Conservation (phyloP, 176 grass and related monocot genomes). For the Tillandsia fasciculata region DNA sequence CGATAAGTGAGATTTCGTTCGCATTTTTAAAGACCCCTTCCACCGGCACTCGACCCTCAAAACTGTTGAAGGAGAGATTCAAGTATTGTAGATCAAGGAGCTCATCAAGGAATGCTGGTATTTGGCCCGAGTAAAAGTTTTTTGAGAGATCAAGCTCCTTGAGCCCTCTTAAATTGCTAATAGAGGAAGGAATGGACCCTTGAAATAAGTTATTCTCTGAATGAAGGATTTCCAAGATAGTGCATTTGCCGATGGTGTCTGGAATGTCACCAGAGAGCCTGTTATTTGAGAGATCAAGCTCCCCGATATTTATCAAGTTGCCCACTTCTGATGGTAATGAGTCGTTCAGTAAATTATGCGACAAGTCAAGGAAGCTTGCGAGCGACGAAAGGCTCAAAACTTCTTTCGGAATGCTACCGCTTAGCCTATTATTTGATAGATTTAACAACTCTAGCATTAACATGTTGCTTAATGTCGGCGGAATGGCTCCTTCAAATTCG, state of each 20-base stretch:
- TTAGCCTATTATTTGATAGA: constrained; percentile 35
- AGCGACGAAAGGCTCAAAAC: neutral
- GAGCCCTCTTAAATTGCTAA: constrained; percentile 21
- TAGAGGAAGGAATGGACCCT: constrained; percentile 22
- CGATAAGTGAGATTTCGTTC: constrained; percentile 13
- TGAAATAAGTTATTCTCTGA: constrained; percentile 25
- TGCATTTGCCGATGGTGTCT: constrained; percentile 13
- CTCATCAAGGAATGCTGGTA: neutral
- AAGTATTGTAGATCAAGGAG: neutral
- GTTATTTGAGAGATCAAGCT: constrained; percentile 11
- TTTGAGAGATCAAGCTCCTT: constrained; percentile 13
- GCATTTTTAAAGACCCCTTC: constrained; percentile 31
- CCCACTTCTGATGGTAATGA: constrained; percentile 4
- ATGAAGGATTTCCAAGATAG: constrained; percentile 17
- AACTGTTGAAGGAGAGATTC: constrained; percentile 28
- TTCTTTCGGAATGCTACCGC: constrained; percentile 6
- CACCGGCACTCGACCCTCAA: constrained; percentile 32
- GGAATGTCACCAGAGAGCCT: constrained; percentile 29
- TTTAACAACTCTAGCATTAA: constrained; percentile 8
- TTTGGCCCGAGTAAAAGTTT: constrained; percentile 1
- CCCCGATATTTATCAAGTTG: neutral
- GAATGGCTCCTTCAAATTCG: constrained; percentile 24
- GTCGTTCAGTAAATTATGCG: neutral
- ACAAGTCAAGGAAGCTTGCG: neutral
- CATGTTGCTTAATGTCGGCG: constrained; percentile 25